Evolutionary conservation across 345 rosid genomes (phyloP).

Genomic region (Excoecaria cochinchinensis): DNA sequence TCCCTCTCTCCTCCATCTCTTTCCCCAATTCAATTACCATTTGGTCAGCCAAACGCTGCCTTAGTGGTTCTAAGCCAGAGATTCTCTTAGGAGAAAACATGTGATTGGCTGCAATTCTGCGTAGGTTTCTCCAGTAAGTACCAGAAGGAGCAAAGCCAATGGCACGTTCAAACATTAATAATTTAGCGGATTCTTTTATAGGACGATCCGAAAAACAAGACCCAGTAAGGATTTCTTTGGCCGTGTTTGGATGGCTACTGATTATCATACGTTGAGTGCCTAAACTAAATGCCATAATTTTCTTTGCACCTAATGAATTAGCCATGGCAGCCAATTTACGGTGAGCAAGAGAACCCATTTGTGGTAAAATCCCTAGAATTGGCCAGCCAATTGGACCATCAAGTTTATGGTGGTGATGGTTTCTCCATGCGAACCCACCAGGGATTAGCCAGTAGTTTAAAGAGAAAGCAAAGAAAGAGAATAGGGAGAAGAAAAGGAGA

Average conservation of each 20-base stretch:
- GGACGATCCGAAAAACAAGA: constrained; percentile 60
- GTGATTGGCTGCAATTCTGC: constrained; percentile 45
- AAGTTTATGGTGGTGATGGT: constrained; percentile 34
- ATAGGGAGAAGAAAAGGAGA: constrained; percentile 24
- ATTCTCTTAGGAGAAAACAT: constrained; percentile 61
- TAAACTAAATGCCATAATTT: constrained; percentile 58
- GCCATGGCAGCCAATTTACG: constrained; percentile 55
- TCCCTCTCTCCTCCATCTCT: constrained; percentile 32
- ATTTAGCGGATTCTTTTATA: constrained; percentile 51
- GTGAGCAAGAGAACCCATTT: constrained; percentile 61
- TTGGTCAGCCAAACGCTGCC: constrained; percentile 37
- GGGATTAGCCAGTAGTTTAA: constrained; percentile 47
- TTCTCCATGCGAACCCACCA: constrained; percentile 74
- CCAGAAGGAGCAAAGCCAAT: constrained; percentile 67
- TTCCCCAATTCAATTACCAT: constrained; percentile 30
- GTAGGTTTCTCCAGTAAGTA: constrained; percentile 53
- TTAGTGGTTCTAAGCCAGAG: constrained; percentile 31
- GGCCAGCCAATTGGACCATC: constrained; percentile 63
- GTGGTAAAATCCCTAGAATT: constrained; percentile 43
- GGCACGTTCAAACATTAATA: constrained; percentile 66
- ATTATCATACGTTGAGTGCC: constrained; percentile 53
- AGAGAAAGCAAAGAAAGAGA: constrained; percentile 24
- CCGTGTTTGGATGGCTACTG: constrained; percentile 58
- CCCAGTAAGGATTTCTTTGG: constrained; percentile 54
- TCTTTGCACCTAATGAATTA: constrained; percentile 37